phyloP scores from a whole-genome alignment of 2,329 filamentous ascomycete species.

The Thermothelomyces thermophilus region DNA sequence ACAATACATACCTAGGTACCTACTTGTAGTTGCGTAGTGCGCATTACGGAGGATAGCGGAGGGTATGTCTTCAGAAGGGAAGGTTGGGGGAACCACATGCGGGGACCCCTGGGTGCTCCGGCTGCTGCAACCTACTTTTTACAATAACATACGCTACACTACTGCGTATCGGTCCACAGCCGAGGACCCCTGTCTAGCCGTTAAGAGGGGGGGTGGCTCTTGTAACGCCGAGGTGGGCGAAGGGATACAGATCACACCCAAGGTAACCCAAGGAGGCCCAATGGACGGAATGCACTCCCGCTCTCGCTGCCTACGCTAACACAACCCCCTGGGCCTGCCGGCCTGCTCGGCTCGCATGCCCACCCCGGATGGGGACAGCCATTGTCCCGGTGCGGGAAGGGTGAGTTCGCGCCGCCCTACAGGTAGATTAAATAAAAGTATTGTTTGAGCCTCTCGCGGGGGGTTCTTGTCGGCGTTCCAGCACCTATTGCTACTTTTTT shows the following conservation, averaged over 20 bases:
- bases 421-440: background rate
- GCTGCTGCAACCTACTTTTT: background rate
- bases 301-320: background rate
- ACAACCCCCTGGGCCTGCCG: background rate
- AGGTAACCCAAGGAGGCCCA: too few species aligned
- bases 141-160: too few species aligned
- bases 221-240: background rate
- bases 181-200: background rate
- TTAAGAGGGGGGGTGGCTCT: background rate
- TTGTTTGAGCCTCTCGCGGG: background rate
- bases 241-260: background rate
- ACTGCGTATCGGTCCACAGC: conserved; percentile 7
- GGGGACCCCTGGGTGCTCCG: background rate
- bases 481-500: background rate
- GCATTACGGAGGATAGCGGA: too few species aligned
- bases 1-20: too few species aligned
- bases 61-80: too few species aligned
- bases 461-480: background rate
- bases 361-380: background rate
- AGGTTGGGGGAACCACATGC: too few species aligned
- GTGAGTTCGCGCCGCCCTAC: too few species aligned
- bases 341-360: background rate
- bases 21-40: too few species aligned
- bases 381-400: background rate
- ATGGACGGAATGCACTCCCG: background rate